Conservation (phyloP, 306 rosid genomes). For the Herpetospermum pedunculosum region DNA sequence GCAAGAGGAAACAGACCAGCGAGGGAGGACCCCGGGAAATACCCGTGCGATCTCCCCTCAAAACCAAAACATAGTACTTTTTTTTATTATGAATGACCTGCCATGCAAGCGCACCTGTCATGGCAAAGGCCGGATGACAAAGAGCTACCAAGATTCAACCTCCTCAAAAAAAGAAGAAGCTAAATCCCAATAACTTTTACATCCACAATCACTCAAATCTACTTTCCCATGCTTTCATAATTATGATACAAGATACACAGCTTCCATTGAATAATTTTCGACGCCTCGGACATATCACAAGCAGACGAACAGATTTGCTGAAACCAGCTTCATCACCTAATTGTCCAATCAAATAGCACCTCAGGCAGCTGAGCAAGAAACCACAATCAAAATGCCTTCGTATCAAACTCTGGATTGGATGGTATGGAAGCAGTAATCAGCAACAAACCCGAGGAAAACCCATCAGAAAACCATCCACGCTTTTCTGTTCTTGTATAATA, state of each 20-base stretch:
- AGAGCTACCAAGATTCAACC: conserved; percentile 13
- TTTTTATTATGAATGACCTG: conserved; percentile 71
- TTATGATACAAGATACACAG: conserved; percentile 5
- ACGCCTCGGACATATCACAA: too few relatives aligned
- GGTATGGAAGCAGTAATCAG: too few relatives aligned
- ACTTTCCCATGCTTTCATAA: background rate
- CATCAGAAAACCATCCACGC: too few relatives aligned
- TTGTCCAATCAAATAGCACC: too few relatives aligned
- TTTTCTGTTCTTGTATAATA: too few relatives aligned
- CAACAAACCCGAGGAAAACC: too few relatives aligned
- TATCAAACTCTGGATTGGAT: too few relatives aligned
- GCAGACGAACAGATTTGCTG: background rate
- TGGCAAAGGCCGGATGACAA: conserved; percentile 99
- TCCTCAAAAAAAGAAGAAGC: conserved; percentile 5
- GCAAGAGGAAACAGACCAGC: conserved; percentile 29
- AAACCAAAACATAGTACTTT: conserved; percentile 24
- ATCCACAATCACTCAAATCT: conserved; percentile 28
- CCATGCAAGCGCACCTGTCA: conserved; percentile 99
- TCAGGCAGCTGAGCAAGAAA: too few relatives aligned
- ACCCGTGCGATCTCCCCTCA: conserved; percentile 67
- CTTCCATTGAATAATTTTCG: background rate
- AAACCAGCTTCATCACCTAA: background rate
- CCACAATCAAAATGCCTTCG: too few relatives aligned
- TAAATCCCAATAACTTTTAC: conserved; percentile 32
- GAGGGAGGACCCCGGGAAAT: conserved; percentile 65